Conservation (phyloP, 441 rosid genomes). For the Arabidopsis hybrid region DNA sequence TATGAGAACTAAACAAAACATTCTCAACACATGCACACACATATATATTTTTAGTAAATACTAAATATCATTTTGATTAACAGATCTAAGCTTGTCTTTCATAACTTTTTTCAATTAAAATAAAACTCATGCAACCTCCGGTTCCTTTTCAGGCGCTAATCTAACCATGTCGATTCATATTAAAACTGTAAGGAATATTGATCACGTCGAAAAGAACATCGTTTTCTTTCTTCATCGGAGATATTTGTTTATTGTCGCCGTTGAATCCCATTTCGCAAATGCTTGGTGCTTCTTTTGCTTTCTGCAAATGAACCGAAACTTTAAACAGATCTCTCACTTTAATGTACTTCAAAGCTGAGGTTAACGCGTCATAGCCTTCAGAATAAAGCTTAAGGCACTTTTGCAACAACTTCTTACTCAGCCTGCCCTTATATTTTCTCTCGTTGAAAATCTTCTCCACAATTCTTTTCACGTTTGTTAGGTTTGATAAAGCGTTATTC, state of each 20-base stretch:
- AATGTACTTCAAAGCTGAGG: background rate
- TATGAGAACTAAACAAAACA: no score
- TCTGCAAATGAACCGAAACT: background rate
- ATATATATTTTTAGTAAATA: no score
- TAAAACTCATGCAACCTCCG: no score
- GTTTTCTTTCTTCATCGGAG: background rate
- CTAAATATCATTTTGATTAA: no score
- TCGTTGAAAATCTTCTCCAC: background rate
- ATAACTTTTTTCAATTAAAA: no score
- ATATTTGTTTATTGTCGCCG: background rate
- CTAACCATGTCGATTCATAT: no score
- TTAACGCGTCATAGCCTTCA: background rate
- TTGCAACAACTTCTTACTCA: background rate
- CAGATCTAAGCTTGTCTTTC: no score
- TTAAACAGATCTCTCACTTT: background rate
- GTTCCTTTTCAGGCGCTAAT: no score
- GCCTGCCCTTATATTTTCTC: background rate
- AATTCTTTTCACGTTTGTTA: background rate
- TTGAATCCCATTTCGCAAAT: conserved; percentile 1
- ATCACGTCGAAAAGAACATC: background rate
- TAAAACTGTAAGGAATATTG: background rate
- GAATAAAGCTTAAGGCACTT: background rate
- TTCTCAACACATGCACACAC: no score
- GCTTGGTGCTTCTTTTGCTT: background rate
- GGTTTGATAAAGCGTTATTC: background rate